A percentile compares a stretch with the other conserved stretches of the same genome.
Evolutionary conservation across 139 green algal genomes (phyloP).

Genomic region (Chlamydomonas applanata): DNA sequence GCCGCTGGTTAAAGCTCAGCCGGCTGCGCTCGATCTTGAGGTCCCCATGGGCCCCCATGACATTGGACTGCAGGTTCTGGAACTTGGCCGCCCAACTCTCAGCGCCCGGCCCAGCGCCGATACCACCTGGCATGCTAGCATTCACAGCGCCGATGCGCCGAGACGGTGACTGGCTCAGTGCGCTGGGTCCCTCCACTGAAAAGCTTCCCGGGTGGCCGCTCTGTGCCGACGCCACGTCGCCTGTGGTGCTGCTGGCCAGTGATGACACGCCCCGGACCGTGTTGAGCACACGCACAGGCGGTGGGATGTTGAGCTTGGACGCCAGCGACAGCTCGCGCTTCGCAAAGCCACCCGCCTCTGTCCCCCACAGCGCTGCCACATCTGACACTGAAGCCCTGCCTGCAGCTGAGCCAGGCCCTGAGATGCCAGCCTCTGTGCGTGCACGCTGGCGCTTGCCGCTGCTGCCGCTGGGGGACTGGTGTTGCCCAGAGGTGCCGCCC

Average conservation of each 20-base stretch:
- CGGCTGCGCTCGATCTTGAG: not conserved
- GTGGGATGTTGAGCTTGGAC: constrained; percentile 40
- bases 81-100: constrained; percentile 8
- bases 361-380: constrained; percentile 12
- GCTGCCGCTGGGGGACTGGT: not conserved
- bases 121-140: not conserved
- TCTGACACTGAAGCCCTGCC: not conserved
- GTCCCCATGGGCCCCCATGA: not conserved
- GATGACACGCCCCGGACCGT: no score
- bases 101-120: not conserved
- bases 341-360: constrained; percentile 14
- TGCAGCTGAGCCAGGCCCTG: not conserved
- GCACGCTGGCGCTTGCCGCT: not conserved
- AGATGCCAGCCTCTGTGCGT: not conserved
- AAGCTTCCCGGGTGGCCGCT: not conserved
- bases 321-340: constrained; percentile 33
- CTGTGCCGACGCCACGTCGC: not conserved
- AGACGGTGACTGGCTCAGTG: not conserved
- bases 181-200: not conserved
- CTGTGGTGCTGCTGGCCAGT: not conserved
- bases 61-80: constrained; percentile 2
- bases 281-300: constrained; percentile 26
- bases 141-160: not conserved
- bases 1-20: not conserved
- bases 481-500: no score